These are phyloP conservation scores for Wallacemonas sp. DNA, from an alignment of 208 protist genomes.

Conservation along the genomic window DNA sequence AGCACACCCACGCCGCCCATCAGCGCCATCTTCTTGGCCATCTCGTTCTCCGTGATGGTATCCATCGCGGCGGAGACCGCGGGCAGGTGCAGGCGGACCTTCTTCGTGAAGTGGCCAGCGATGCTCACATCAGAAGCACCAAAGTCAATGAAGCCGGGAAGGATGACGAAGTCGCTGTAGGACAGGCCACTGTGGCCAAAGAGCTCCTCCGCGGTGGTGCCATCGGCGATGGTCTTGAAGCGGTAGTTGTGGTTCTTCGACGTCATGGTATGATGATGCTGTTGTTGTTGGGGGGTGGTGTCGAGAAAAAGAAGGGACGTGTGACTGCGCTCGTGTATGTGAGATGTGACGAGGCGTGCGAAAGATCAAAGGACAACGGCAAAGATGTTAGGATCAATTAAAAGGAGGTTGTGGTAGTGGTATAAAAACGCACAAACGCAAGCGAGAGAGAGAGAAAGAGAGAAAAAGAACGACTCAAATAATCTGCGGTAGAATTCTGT, in stretches of 20 bases:
- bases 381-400: no score
- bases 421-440: background rate
- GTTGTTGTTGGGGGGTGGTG: no score
- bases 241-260: conserved; percentile 53
- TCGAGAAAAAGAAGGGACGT: no score
- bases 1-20: conserved; percentile 96
- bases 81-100: conserved; percentile 93
- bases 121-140: conserved; percentile 84
- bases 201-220: conserved; percentile 82
- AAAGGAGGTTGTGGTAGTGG: no score
- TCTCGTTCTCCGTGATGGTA: conserved; percentile 94
- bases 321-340: no score
- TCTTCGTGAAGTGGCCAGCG: conserved; percentile 83
- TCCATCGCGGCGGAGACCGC: conserved; percentile 96
- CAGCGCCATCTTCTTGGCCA: conserved; percentile 91
- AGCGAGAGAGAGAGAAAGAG: conserved; percentile 1
- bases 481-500: conserved; percentile 21
- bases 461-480: background rate
- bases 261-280: no score
- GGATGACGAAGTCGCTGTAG: conserved; percentile 95
- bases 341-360: no score
- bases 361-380: no score
- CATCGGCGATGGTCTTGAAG: conserved; percentile 84
- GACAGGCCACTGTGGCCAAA: conserved; percentile 88
- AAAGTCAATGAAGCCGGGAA: conserved; percentile 96